Base-by-base conservation (phyloP, 176 grass and related monocot species). In the Puccinellia tenuiflora region DNA sequence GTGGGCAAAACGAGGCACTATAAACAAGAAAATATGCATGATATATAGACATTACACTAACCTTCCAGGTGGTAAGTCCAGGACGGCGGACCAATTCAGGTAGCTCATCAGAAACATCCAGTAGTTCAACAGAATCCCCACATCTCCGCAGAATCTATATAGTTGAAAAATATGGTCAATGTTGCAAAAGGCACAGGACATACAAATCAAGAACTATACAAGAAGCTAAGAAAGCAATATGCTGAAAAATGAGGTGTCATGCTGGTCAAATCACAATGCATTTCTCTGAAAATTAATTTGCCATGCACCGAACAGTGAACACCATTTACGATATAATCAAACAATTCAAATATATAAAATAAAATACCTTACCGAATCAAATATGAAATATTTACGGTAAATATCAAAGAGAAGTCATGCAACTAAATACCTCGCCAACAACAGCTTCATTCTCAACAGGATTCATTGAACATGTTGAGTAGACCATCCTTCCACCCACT, bases 381-480 rank as follows among this genome's bases (percentile, higher is more conserved):
- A 85, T 1, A 81, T 3, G 9, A 81, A 52, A 81, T 0, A 34
- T 81, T 60, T 42, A 21, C 34, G 78, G n/a, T 55, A 24, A 74
- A 69, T 54, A 54, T 61, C 26, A 84, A 28, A 65, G 9, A 25
- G 57, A 63, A 87, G 83, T 63, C 21, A 53, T 48, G 55, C 39
- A 87, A 31, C 20, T 47, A 78, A 83, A 74, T 73, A 98, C 96
- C 89, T 98, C 93, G 14, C 83, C 89, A 50, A 98, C 91, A 86
- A 96, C 96, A 78, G 93, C 96, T 89, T 98, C 96, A 87, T 98
- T 95, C 89, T 96, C 96, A 88, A 96, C 85, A 46, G 96, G 96
- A 87, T 98, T 98, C 96, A 98, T 88, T 76, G 96, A 96, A 70
- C 96, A 98, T 42, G 96, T 98, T 45, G 96, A 98, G 84, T 98